phyloP scores from a whole-genome alignment of 2,329 filamentous ascomycete genomes.

The Paraconiothyrium brasiliense region DNA sequence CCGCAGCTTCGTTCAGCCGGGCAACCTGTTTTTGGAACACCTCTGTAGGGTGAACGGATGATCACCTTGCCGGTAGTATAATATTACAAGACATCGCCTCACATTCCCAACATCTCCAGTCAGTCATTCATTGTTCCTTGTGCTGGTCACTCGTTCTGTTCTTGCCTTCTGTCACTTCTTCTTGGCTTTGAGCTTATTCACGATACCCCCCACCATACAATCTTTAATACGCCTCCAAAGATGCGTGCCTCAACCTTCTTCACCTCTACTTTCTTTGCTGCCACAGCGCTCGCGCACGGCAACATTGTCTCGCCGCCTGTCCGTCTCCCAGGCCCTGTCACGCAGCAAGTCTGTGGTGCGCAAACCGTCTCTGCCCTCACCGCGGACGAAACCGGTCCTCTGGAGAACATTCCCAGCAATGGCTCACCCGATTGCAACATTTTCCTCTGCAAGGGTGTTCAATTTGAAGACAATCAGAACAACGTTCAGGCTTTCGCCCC shows the following conservation, averaged over 20 bases:
- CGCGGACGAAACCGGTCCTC: constrained; percentile 53
- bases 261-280: constrained; percentile 47
- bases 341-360: constrained; percentile 61
- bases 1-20: constrained; percentile 6
- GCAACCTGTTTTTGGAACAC: constrained; percentile 9
- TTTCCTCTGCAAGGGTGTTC: constrained; percentile 66
- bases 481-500: constrained; percentile 61
- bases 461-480: constrained; percentile 65
- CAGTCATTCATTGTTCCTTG: constrained; percentile 22
- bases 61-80: constrained; percentile 10
- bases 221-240: constrained; percentile 27
- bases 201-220: constrained; percentile 19
- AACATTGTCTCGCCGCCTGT: constrained; percentile 61
- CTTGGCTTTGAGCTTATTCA: constrained; percentile 11
- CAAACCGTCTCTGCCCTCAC: constrained; percentile 62
- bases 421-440: constrained; percentile 59
- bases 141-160: constrained; percentile 34
- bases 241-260: constrained; percentile 40
- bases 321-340: constrained; percentile 61
- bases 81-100: constrained; percentile 8
- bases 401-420: constrained; percentile 60
- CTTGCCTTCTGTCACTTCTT: constrained; percentile 1
- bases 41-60: constrained; percentile 8
- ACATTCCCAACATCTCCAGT: constrained; percentile 11
- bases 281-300: constrained; percentile 61